These are phyloP conservation scores for Coemansia aciculifera DNA, from an alignment of 192 early-diverging fungal genomes.

Conservation along the genomic window DNA sequence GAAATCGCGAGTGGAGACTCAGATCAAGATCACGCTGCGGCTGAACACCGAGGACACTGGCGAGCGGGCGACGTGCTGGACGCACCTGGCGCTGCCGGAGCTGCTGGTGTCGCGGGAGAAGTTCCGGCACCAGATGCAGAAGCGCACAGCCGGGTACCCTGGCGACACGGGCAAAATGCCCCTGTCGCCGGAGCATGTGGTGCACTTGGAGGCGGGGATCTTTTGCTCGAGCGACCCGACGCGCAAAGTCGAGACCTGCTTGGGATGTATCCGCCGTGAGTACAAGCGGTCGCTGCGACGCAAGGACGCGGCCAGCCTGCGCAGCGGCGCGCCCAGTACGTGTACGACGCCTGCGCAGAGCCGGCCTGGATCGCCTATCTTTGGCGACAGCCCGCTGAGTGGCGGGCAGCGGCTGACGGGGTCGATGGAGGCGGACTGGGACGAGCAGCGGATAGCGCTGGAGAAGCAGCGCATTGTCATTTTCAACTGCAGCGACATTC, in stretches of 20 bases:
- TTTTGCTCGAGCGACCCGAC: conserved; percentile 79
- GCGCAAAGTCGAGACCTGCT: conserved; percentile 76
- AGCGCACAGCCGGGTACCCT: background rate
- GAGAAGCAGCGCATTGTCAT: conserved; percentile 82
- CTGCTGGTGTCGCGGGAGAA: conserved; percentile 80
- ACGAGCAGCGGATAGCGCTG: conserved; percentile 65
- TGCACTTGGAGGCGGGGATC: conserved; percentile 80
- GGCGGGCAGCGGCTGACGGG: conserved; percentile 41
- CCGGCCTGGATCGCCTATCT: conserved; percentile 51
- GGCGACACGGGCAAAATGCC: conserved; percentile 36
- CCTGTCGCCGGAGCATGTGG: conserved; percentile 53
- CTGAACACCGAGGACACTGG: conserved; percentile 65
- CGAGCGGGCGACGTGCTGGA: conserved; percentile 74
- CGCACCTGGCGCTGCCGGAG: conserved; percentile 83
- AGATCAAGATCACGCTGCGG: conserved; percentile 89
- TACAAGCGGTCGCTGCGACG: conserved; percentile 67
- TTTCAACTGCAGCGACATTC: conserved; percentile 83
- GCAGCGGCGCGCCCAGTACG: conserved; percentile 44
- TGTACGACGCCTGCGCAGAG: conserved; percentile 62
- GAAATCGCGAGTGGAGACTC: conserved; percentile 92
- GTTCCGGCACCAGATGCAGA: conserved; percentile 56
- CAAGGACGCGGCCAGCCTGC: conserved; percentile 45
- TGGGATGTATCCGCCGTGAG: conserved; percentile 83
- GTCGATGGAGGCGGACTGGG: conserved; percentile 61
- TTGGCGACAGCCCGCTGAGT: conserved; percentile 31